Conservation (phyloP, 805 yeast species). For the Ogataea methanolica region DNA sequence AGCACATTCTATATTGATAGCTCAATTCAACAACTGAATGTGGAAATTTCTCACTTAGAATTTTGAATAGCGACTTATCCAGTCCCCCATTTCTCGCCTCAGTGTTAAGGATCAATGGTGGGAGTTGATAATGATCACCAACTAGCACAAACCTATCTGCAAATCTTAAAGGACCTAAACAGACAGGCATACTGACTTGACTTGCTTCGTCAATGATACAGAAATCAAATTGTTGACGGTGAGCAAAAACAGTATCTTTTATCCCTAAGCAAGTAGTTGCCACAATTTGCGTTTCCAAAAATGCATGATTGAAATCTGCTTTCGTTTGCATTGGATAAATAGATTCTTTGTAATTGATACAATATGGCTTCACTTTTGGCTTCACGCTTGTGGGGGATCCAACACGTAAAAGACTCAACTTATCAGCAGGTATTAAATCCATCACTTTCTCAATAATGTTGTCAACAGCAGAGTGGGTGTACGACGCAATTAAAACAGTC, state of each 20-base stretch:
- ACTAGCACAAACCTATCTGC: constrained; percentile 81
- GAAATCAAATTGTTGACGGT: constrained; percentile 66
- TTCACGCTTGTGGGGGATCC: constrained; percentile 63
- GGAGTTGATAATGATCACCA: constrained; percentile 94
- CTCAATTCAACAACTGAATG: constrained; percentile 70
- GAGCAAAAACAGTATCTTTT: constrained; percentile 53
- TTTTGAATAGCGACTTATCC: constrained; percentile 71
- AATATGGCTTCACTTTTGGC: constrained; percentile 49
- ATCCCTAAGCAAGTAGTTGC: constrained; percentile 88
- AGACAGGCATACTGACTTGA: constrained; percentile 87
- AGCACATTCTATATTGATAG: constrained; percentile 88
- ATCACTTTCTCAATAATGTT: constrained; percentile 76
- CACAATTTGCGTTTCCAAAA: constrained; percentile 62
- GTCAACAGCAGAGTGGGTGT: constrained; percentile 95
- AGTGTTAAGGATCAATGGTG: constrained; percentile 75
- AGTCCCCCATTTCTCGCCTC: constrained; percentile 64
- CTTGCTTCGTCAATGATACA: constrained; percentile 97
- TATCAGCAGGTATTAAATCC: constrained; percentile 29
- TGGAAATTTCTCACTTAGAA: constrained; percentile 70
- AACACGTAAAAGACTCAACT: constrained; percentile 54
- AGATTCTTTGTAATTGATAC: constrained; percentile 38
- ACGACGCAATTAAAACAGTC: constrained; percentile 73
- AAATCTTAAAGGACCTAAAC: constrained; percentile 79
- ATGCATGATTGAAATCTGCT: constrained; percentile 42
- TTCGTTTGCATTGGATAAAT: constrained; percentile 27